A percentile compares a stretch with the other conserved stretches of the same genome.
Conservation (phyloP, 2,329 filamentous ascomycete genomes). For the Hymenoscyphus salicellus region DNA sequence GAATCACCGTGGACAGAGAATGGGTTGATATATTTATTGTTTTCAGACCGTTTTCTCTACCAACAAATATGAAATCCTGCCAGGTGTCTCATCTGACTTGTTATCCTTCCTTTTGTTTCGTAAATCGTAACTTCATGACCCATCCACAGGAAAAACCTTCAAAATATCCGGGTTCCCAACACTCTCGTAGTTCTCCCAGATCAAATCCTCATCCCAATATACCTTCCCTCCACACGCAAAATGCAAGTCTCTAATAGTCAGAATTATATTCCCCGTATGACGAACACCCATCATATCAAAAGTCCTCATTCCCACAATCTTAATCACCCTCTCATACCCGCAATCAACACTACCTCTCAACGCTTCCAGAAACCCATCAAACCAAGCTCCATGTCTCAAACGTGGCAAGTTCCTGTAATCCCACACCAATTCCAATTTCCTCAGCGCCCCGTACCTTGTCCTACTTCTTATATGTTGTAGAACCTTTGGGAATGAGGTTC, state of each 20-base stretch:
- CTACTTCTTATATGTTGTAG: not conserved
- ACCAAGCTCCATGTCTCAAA: not conserved
- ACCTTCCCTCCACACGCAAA: constrained; percentile 8
- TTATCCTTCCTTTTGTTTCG: too few relatives aligned
- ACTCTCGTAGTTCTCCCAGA: constrained; percentile 6
- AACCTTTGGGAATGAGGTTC: not conserved
- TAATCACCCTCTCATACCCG: constrained; percentile 4
- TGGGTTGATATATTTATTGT: too few relatives aligned
- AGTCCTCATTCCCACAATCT: not conserved
- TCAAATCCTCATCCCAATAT: constrained; percentile 1
- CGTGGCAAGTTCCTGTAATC: not conserved
- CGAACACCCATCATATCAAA: not conserved
- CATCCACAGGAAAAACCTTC: not conserved
- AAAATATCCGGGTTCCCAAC: not conserved
- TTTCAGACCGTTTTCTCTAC: too few relatives aligned
- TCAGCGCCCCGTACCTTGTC: constrained; percentile 1
- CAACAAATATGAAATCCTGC: too few relatives aligned
- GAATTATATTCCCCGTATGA: not conserved
- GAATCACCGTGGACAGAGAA: too few relatives aligned
- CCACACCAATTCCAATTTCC: not conserved
- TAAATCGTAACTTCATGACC: too few relatives aligned
- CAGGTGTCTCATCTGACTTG: too few relatives aligned
- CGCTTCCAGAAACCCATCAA: not conserved
- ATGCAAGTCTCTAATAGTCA: constrained; percentile 1
- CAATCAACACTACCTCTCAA: constrained; percentile 1